These are phyloP conservation scores for Kurtzmaniella quercitrusa DNA, from an alignment of 1,139 yeast genomes.

Conservation along the genomic window DNA sequence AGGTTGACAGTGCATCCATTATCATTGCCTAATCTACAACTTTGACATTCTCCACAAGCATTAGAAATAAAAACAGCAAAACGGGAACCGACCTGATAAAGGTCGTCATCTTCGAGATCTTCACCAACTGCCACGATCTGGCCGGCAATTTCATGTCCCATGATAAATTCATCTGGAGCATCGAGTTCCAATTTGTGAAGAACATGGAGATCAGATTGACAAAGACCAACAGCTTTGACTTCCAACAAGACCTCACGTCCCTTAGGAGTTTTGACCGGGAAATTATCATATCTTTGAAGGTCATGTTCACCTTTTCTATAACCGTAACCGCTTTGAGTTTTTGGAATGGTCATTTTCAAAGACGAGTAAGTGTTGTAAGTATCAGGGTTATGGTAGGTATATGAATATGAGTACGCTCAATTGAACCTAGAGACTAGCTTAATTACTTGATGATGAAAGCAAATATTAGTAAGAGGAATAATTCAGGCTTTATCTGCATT, in stretches of 20 bases:
- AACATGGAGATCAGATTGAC: conserved; percentile 48
- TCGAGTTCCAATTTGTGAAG: conserved; percentile 23
- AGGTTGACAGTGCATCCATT: conserved; percentile 26
- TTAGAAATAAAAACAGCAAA: conserved; percentile 33
- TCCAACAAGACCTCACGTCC: conserved; percentile 38
- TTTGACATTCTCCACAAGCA: conserved; percentile 42
- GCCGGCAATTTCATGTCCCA: conserved; percentile 62
- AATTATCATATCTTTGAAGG: conserved; percentile 20
- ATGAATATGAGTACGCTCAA: too few relatives aligned
- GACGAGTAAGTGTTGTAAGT: too few relatives aligned
- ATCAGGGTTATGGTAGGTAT: too few relatives aligned
- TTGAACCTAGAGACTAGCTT: too few relatives aligned
- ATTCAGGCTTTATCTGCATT: too few relatives aligned
- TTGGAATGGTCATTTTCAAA: conserved; percentile 12
- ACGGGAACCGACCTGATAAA: conserved; percentile 31
- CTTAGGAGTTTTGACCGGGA: conserved; percentile 37
- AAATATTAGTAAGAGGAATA: too few relatives aligned
- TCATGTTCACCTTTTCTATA: conserved; percentile 17
- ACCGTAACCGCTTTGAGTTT: conserved; percentile 22
- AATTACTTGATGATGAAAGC: too few relatives aligned
- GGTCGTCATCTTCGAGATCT: conserved; percentile 19
- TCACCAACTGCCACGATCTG: conserved; percentile 38
- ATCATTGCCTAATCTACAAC: conserved; percentile 42
- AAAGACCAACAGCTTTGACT: conserved; percentile 50
- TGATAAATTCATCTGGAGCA: conserved; percentile 31